A percentile compares a stretch with the other conserved stretches of the same genome.
Evolutionary conservation across 192 early-diverging fungal species (phyloP).

Genomic region (Linnemannia elongata): DNA sequence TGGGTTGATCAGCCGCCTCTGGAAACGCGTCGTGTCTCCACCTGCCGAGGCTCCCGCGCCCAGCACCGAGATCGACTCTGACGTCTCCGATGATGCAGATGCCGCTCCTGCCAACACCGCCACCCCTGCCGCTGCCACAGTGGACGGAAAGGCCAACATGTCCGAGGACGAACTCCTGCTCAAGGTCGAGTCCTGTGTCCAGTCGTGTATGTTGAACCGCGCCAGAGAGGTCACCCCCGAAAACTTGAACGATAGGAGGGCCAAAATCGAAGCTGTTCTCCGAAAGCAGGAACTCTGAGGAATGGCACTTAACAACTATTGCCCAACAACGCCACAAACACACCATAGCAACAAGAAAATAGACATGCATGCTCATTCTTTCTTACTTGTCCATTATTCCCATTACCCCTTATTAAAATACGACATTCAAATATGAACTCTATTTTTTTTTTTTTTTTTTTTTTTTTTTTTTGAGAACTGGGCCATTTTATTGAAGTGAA

Average conservation of each 20-base stretch:
- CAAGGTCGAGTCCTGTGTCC: not conserved
- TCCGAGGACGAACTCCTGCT: not conserved
- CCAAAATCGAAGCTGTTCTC: not conserved
- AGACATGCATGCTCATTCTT: no score
- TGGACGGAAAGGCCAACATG: not conserved
- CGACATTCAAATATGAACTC: not conserved
- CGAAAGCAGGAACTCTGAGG: not conserved
- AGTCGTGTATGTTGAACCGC: constrained; percentile 1
- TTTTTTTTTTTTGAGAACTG: no score
- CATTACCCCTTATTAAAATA: not conserved
- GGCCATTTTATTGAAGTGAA: not conserved
- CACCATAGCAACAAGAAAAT: not conserved
- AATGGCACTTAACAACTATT: not conserved
- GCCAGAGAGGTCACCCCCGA: not conserved
- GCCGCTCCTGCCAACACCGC: not conserved
- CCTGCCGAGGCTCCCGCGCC: not conserved
- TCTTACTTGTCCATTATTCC: no score
- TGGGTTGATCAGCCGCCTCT: not conserved
- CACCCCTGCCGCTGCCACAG: not conserved
- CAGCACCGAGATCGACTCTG: not conserved
- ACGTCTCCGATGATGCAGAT: no score
- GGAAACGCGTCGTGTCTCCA: not conserved
- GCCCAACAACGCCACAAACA: not conserved
- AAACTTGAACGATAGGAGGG: not conserved
- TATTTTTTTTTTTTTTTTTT: no score